Evolutionary conservation across 2,329 filamentous ascomycete genomes (phyloP).

Genomic region (Aspergillus uvarum): DNA sequence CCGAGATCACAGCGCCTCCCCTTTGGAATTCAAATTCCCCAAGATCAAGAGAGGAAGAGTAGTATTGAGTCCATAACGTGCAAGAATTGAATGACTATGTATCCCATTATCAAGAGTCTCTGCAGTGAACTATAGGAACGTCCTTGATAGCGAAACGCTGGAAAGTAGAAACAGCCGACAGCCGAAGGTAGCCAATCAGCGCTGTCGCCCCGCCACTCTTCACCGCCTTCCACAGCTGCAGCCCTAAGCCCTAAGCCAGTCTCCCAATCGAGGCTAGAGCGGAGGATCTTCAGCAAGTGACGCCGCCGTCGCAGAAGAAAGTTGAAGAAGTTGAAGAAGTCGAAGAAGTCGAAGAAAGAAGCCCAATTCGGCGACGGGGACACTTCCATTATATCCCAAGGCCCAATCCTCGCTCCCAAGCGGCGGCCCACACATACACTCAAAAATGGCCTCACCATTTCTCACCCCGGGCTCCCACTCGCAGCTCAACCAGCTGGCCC

Average conservation of each 20-base stretch:
- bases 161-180: neutral
- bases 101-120: too few relatives aligned
- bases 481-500: constrained; percentile 66
- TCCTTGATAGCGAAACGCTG: too few relatives aligned
- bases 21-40: neutral
- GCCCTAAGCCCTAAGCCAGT: constrained; percentile 24
- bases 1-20: neutral
- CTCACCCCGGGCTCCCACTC: constrained; percentile 67
- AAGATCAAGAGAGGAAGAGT: too few relatives aligned
- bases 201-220: neutral
- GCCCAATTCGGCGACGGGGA: neutral
- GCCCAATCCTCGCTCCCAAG: neutral
- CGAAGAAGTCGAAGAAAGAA: neutral
- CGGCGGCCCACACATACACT: neutral
- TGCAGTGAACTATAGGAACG: too few relatives aligned
- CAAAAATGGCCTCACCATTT: constrained; percentile 67
- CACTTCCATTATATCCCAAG: neutral
- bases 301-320: constrained; percentile 12
- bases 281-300: constrained; percentile 10
- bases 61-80: too few relatives aligned
- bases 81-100: too few relatives aligned
- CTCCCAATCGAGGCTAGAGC: constrained; percentile 2
- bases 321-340: constrained; percentile 3
- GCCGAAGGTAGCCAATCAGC: constrained; percentile 4
- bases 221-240: constrained; percentile 12